Base-by-base conservation (phyloP, 1,139 yeast species). In the Kodamaea fungicola region DNA sequence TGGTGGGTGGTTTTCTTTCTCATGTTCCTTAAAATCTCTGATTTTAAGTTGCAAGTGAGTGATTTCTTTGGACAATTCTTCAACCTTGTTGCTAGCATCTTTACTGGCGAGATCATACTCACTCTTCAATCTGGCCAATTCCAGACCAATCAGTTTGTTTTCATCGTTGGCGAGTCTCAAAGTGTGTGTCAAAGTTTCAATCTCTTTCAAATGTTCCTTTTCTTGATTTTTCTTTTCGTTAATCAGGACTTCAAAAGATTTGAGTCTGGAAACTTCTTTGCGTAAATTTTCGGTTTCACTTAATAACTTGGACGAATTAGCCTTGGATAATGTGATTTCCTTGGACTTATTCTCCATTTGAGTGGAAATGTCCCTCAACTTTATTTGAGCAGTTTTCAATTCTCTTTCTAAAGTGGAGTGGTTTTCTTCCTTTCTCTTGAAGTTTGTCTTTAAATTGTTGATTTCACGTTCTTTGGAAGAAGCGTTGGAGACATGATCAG, bases 1-100 rank as follows among this genome's bases (percentile, higher is more conserved):
- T 6, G 69, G 68, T n/a, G 55, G 61, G 46, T 57, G 73, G 52
- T 67, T 74, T 51, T 58, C 70, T 45, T 56, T 73, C 39, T 47
- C 59, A 31, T 39, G 47, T 42, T 46, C 57, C 12, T 27, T 26
- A 5, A 30, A 23, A 10, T 21, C 37, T 32, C 33, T 35, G 13
- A 31, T 32, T 9, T 27, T n/a, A 19, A 30, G 38, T 28, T 29
- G 29, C 31, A 66, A 46, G 5, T 49, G 48, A 4, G 42, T 44
- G 2, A 66, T 43, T 32, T 58, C 53, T 12, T 52, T 42, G 22
- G 52, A 58, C 33, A 67, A 51, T 2, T 46, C 47, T 24, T 30
- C 32, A 4, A 30, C 21, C 8, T 51, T 47, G 8, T 27, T 27
- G 8, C 16, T 27, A 9, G 29, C 9, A 4, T 27, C 29, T 8